Evolutionary conservation across 345 rosid species (phyloP).

Genomic region (Eucalyptus globulus): DNA sequence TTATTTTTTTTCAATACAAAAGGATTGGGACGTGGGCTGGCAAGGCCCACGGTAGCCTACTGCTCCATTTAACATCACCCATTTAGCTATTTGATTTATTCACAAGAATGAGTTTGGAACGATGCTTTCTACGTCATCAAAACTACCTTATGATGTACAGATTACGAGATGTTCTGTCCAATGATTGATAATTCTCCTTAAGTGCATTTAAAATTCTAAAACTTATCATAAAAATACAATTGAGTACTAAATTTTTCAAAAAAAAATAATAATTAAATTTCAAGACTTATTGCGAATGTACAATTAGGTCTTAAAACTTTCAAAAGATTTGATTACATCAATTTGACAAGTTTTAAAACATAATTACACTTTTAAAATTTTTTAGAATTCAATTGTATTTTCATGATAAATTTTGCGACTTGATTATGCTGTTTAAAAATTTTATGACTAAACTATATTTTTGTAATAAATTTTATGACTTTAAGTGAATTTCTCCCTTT

Average conservation of each 20-base stretch:
- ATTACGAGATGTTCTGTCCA: neutral
- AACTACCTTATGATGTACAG: neutral
- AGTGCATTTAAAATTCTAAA: too few species aligned
- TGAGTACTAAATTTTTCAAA: fast-evolving
- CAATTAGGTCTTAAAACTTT: fast-evolving
- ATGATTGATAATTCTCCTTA: neutral
- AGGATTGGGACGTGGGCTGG: neutral
- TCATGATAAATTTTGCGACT: fast-evolving
- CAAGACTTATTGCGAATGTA: fast-evolving
- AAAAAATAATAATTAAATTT: too few species aligned
- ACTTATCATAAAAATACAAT: too few species aligned
- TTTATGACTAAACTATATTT: too few species aligned
- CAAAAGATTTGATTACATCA: fast-evolving
- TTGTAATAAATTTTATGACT: fast-evolving
- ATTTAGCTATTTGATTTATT: neutral
- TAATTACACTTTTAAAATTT: fast-evolving
- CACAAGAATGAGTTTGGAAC: neutral
- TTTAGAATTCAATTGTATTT: fast-evolving
- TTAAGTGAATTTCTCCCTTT: fast-evolving
- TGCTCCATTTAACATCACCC: neutral
- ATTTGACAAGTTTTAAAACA: fast-evolving
- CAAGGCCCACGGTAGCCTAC: neutral
- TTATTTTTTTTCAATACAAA: neutral
- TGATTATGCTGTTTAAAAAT: fast-evolving
- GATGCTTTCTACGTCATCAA: neutral